These are phyloP conservation scores for Funneliformis geosporum DNA, from an alignment of 192 early-diverging fungal genomes.

Conservation along the genomic window DNA sequence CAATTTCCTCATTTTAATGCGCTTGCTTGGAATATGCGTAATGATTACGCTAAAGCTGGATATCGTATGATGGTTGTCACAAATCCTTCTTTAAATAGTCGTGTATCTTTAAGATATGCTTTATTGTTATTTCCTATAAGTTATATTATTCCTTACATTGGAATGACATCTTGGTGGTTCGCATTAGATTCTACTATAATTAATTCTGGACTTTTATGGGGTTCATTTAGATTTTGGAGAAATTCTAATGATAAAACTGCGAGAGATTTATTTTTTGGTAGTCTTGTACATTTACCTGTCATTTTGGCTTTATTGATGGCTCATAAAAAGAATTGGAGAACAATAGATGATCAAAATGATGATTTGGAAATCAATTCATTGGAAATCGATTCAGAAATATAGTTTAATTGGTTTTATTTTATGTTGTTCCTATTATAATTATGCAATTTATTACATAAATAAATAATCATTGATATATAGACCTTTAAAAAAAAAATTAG, in stretches of 20 bases:
- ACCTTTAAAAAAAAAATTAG: too few species aligned
- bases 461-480: too few species aligned
- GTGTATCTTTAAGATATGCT: constrained; percentile 83
- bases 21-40: constrained; percentile 84
- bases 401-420: too few species aligned
- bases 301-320: constrained; percentile 85
- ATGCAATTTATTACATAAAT: too few species aligned
- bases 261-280: constrained; percentile 89
- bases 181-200: constrained; percentile 71
- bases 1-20: constrained; percentile 99
- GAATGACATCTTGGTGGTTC: constrained; percentile 79
- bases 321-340: constrained; percentile 66
- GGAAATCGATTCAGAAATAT: not conserved
- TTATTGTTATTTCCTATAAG: constrained; percentile 73
- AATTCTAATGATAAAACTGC: constrained; percentile 78
- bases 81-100: constrained; percentile 83
- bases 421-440: too few species aligned
- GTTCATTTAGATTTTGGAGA: constrained; percentile 80
- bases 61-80: constrained; percentile 94
- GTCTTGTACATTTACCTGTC: constrained; percentile 85
- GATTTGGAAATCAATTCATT: not conserved
- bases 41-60: constrained; percentile 96
- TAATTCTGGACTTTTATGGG: constrained; percentile 72
- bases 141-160: constrained; percentile 61
- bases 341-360: constrained; percentile 30